phyloP scores from a whole-genome alignment of 495 filamentous ascomycete species.

The Paragyromitra xinjiangensis region DNA sequence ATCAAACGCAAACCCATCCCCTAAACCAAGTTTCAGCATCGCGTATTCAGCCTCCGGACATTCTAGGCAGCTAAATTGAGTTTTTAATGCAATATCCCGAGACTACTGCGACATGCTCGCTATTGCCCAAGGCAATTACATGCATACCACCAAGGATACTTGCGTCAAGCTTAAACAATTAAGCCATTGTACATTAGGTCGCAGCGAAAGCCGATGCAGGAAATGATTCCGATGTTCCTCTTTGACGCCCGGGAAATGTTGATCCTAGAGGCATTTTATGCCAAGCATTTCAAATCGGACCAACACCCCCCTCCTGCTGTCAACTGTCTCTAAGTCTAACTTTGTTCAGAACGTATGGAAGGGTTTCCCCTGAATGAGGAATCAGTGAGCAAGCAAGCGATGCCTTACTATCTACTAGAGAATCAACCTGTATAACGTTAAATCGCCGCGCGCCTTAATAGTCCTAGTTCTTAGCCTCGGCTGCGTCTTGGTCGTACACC shows the following conservation, averaged over 20 bases:
- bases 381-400: no score
- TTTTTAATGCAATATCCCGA: neutral
- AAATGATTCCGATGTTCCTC: neutral
- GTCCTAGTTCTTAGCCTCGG: no score
- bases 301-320: neutral
- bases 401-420: no score
- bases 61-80: neutral
- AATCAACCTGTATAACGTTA: no score
- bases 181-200: neutral
- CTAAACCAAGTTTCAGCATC: neutral
- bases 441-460: no score
- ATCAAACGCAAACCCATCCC: neutral
- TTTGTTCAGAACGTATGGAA: no score
- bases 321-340: no score
- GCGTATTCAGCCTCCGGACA: neutral
- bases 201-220: neutral
- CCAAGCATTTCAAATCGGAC: neutral
- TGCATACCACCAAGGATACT: neutral
- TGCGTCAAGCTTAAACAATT: neutral
- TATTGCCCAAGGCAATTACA: neutral
- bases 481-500: no score
- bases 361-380: no score
- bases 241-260: slow-evolving; percentile 7
- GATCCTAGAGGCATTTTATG: no score
- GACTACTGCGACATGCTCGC: neutral